Conservation (phyloP, 129 eudicot genomes). For the Helianthus annuus region HanXRQr2.0-SUNRISE NC_035446.2:154000799-154001298, state of each 20-base stretch:
- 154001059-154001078: conserved; percentile 21
- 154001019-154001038: neutral
- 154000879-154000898: neutral
- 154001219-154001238: conserved; percentile 31
- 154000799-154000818: conserved; percentile 41
- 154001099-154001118: conserved; percentile 34
- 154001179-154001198: conserved; percentile 16
- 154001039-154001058: conserved; percentile 23
- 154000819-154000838: conserved; percentile 19
- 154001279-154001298: conserved; percentile 25
- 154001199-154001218: conserved; percentile 27
- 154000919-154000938: neutral
- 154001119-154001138: conserved; percentile 41
- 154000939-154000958: conserved; percentile 1
- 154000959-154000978: neutral
- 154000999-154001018: neutral
- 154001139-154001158: conserved; percentile 42
- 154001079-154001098: conserved; percentile 32
- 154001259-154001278: conserved; percentile 19
- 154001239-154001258: conserved; percentile 37
- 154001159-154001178: conserved; percentile 25
- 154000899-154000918: neutral
- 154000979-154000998: neutral
- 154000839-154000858: neutral
- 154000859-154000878: neutral